These are phyloP conservation scores for Fistulinella prunicolor DNA, from an alignment of 768 basidiomycete genomes.

Conservation along the genomic window DNA sequence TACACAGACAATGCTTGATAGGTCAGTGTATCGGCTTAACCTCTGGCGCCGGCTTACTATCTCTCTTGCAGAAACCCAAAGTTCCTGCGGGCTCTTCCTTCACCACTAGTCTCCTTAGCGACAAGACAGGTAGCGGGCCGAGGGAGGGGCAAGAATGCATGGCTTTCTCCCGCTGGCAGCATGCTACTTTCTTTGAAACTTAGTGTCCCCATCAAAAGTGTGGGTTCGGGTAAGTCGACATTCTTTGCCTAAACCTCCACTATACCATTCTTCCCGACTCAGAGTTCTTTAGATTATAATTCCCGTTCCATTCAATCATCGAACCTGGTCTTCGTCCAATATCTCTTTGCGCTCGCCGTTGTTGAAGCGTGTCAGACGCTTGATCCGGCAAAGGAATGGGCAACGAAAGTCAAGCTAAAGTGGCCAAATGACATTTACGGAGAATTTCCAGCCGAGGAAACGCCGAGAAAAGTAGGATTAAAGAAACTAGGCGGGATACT, in stretches of 20 bases:
- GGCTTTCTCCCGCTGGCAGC: constrained; percentile 91
- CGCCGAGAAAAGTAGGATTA: constrained; percentile 33
- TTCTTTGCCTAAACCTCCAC: not conserved
- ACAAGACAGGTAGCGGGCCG: constrained; percentile 85
- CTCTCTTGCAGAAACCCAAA: constrained; percentile 62
- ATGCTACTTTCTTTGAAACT: constrained; percentile 56
- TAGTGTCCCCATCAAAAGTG: constrained; percentile 17
- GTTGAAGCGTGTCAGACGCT: constrained; percentile 69
- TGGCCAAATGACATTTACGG: constrained; percentile 98
- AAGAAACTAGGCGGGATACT: constrained; percentile 91
- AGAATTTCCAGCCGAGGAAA: constrained; percentile 43
- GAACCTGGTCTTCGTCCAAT: constrained; percentile 90
- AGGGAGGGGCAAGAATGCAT: constrained; percentile 84
- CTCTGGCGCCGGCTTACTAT: not conserved
- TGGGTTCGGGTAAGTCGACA: constrained; percentile 4
- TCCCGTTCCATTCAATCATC: constrained; percentile 30
- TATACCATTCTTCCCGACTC: not conserved
- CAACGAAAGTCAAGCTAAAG: constrained; percentile 70
- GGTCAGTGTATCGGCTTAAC: constrained; percentile 46
- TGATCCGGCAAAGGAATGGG: constrained; percentile 46
- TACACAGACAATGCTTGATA: constrained; percentile 93
- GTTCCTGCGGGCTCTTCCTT: constrained; percentile 64
- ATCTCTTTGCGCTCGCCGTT: constrained; percentile 88
- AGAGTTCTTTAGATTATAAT: not conserved
- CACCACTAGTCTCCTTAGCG: constrained; percentile 80